Conservation (phyloP, 1,284 basidiomycete genomes). For the Pholiota adiposa region DNA sequence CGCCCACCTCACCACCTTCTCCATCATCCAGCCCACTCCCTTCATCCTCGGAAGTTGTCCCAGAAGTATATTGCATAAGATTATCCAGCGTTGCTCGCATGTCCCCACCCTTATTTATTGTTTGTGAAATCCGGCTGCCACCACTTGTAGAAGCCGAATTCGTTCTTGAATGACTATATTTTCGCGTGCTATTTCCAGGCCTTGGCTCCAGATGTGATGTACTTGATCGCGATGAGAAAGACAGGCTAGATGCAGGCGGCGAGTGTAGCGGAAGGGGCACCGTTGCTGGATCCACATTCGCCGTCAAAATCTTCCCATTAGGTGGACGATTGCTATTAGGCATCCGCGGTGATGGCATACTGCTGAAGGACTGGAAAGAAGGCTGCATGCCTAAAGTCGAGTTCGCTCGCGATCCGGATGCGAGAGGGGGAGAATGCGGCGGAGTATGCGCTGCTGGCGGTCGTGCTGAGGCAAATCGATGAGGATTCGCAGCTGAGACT, state of each 20-base stretch:
- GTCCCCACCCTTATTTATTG: neutral
- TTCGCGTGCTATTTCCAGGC: neutral
- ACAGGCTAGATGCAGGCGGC: constrained; percentile 69
- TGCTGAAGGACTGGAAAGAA: constrained; percentile 40
- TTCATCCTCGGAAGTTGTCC: constrained; percentile 30
- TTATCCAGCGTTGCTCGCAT: constrained; percentile 37
- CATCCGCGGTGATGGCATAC: constrained; percentile 1
- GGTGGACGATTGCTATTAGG: neutral
- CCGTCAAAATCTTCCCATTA: constrained; percentile 19
- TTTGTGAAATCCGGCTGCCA: constrained; percentile 8
- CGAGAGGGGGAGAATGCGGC: constrained; percentile 64
- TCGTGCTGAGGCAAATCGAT: constrained; percentile 50
- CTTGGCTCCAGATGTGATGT: constrained; percentile 12
- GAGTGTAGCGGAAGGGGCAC: constrained; percentile 68
- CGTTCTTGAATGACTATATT: neutral
- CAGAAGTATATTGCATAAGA: constrained; percentile 33
- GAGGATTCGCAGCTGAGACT: constrained; percentile 57
- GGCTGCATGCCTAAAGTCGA: neutral
- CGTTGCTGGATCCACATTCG: constrained; percentile 55
- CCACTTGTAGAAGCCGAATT: constrained; percentile 17
- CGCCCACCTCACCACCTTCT: constrained; percentile 35
- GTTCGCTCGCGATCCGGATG: neutral
- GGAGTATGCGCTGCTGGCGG: constrained; percentile 56
- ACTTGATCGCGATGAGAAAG: constrained; percentile 69
- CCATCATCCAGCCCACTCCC: constrained; percentile 32